Percentiles rank a stretch among this genome's conserved stretches.
These are phyloP conservation scores for Xylogone sp. DNA, from an alignment of 2,329 filamentous ascomycete species.

Conservation along the genomic window DNA sequence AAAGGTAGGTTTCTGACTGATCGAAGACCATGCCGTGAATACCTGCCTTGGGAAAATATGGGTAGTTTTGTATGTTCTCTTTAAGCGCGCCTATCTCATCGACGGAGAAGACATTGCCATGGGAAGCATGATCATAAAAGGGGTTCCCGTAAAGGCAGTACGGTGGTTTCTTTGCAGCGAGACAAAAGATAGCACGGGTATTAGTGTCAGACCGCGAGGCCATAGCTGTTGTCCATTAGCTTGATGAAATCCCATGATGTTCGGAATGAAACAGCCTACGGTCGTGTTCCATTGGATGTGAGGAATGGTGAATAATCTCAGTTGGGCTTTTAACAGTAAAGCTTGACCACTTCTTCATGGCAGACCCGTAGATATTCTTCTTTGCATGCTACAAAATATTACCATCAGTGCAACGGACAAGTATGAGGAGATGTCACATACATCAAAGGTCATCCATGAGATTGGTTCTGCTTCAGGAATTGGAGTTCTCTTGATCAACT, in stretches of 20 bases:
- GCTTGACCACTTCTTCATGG: conserved; percentile 92
- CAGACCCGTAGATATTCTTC: conserved; percentile 83
- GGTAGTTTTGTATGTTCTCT: conserved; percentile 67
- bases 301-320: conserved; percentile 70
- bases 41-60: conserved; percentile 65
- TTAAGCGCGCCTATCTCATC: conserved; percentile 52
- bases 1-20: conserved; percentile 68
- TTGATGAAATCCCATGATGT: not conserved
- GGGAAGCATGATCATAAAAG: conserved; percentile 82
- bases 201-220: conserved; percentile 67
- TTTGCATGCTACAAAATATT: conserved; percentile 60
- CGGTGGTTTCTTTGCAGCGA: conserved; percentile 73
- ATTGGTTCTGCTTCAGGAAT: conserved; percentile 84
- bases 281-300: conserved; percentile 72
- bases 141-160: conserved; percentile 86
- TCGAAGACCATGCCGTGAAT: conserved; percentile 84
- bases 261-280: conserved; percentile 44
- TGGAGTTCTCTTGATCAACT: conserved; percentile 73
- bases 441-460: conserved; percentile 90
- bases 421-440: conserved; percentile 37
- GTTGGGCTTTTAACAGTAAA: conserved; percentile 72
- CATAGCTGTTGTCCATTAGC: conserved; percentile 43
- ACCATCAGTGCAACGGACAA: conserved; percentile 10
- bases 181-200: conserved; percentile 84
- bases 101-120: conserved; percentile 72